Evolutionary conservation across 352 stramenopile species (phyloP), one percentile per base, ranked within the genome.

Genomic region (Phytophthora fragariaefolia): DNA sequence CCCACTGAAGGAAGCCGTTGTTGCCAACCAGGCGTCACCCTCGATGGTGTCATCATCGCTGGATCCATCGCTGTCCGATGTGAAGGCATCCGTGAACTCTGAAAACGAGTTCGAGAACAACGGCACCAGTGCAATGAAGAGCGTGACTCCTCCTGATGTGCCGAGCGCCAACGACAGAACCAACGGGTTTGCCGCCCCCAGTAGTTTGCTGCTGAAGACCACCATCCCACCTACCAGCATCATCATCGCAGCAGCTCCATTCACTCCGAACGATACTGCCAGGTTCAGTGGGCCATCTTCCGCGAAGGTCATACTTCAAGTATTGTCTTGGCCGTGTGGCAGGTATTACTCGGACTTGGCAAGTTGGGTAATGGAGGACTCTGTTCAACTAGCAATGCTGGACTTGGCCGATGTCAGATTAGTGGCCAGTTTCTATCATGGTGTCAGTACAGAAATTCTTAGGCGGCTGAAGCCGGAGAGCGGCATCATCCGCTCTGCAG

Each of bases 1-100:
- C 12, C 61, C 84, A 71, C 95, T 89, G 69, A 98, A 97, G 63
- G 76, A 88, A 1, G 79, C 58, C 1, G 90, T 97, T 6, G 89
- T 79, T 54, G 83, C 91, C 34, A 95, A 59, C 74, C 92, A 95
- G 0, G 83, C 85, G 18, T 85, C 53, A 2, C 72, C 74, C 15
- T 32, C 58, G 15, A 68, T 68, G 0, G 58, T 58, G 9, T 76
- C 47, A 1, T 38, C 26, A 1, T 34, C 51, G 64, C 76, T 71
- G 8, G 53, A 58, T 18, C 23, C 27, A 9, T 62, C 49, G 13
- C 71, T 63, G 5, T 60, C 49, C 4, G 73, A 70, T 13, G 79
- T 77, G 24, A 83, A 72, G 1, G 71, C 62, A 23, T 73, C 66
- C 0, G 40, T 57, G 10, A 80, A 76, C 36, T 78, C 48, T 2